Conservation (phyloP, 1,139 yeast species). For the Sugiyamaella neomexicana region DNA sequence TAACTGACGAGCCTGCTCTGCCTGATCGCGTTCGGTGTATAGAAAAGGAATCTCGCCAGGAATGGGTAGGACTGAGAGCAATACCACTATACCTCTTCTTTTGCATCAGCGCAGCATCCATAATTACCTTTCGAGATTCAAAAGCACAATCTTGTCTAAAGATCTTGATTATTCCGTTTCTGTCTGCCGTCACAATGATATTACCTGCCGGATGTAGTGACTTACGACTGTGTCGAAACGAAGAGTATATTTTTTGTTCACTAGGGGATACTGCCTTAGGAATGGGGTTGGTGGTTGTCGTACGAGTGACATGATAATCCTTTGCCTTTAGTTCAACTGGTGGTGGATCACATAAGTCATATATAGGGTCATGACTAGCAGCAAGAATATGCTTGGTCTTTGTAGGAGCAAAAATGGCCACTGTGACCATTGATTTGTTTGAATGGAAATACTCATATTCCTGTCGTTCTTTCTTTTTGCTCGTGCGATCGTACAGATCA, state of each 20-base stretch:
- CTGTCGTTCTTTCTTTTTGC: constrained; percentile 33
- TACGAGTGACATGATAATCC: constrained; percentile 1
- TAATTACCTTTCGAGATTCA: constrained; percentile 31
- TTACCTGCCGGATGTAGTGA: constrained; percentile 38
- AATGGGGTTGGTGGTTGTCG: neutral
- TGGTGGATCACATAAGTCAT: constrained; percentile 53
- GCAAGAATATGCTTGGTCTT: constrained; percentile 63
- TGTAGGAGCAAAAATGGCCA: constrained; percentile 79
- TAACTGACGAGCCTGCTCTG: constrained; percentile 21
- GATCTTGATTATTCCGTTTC: constrained; percentile 68
- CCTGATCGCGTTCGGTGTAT: constrained; percentile 24
- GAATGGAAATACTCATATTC: constrained; percentile 69
- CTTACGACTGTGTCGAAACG: constrained; percentile 20
- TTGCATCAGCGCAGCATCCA: constrained; percentile 26
- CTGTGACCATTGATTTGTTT: constrained; percentile 69
- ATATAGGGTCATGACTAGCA: constrained; percentile 75
- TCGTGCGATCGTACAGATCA: constrained; percentile 10
- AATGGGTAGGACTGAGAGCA: constrained; percentile 30
- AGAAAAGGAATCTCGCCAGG: constrained; percentile 29
- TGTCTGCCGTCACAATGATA: constrained; percentile 76
- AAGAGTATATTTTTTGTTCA: constrained; percentile 12
- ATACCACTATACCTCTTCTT: constrained; percentile 28
- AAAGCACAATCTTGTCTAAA: constrained; percentile 75
- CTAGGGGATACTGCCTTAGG: neutral
- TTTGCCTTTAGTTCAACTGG: constrained; percentile 26